A percentile compares a stretch with the other conserved stretches of the same genome.
Evolutionary conservation across 2,329 filamentous ascomycete genomes (phyloP).

Genomic region (Conoideocrella luteorostrata): DNA sequence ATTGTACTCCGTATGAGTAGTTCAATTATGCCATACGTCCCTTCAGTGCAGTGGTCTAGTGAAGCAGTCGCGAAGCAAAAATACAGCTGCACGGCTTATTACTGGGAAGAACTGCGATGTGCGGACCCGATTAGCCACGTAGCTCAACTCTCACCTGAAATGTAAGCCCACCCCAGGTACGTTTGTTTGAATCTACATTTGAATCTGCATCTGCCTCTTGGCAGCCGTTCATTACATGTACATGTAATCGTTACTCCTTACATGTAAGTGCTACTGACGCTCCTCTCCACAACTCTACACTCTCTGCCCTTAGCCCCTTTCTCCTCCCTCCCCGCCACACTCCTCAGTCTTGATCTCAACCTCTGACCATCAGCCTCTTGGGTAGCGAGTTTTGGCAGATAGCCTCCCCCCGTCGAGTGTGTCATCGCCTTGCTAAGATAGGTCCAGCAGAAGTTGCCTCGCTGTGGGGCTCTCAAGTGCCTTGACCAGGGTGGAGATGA

Average conservation of each 20-base stretch:
- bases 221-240: background rate
- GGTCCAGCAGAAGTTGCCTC: background rate
- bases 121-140: too few relatives aligned
- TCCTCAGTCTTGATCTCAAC: too few relatives aligned
- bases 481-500: background rate
- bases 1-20: background rate
- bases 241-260: background rate
- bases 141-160: background rate
- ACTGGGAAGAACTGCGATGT: too few relatives aligned
- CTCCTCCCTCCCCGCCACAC: too few relatives aligned
- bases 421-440: background rate
- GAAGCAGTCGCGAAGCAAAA: too few relatives aligned
- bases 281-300: too few relatives aligned
- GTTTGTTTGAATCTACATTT: background rate
- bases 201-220: background rate
- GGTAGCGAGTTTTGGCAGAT: background rate
- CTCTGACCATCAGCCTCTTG: too few relatives aligned
- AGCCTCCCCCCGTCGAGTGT: background rate
- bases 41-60: too few relatives aligned
- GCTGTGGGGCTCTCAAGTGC: background rate
- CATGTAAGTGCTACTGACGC: background rate
- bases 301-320: too few relatives aligned
- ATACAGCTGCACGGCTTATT: too few relatives aligned
- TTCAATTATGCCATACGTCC: too few relatives aligned
- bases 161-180: background rate